Percentiles rank a stretch among this genome's conserved stretches.
These are phyloP conservation scores for Starmerella floricola DNA, from an alignment of 805 yeast species.

Conservation along the genomic window DNA sequence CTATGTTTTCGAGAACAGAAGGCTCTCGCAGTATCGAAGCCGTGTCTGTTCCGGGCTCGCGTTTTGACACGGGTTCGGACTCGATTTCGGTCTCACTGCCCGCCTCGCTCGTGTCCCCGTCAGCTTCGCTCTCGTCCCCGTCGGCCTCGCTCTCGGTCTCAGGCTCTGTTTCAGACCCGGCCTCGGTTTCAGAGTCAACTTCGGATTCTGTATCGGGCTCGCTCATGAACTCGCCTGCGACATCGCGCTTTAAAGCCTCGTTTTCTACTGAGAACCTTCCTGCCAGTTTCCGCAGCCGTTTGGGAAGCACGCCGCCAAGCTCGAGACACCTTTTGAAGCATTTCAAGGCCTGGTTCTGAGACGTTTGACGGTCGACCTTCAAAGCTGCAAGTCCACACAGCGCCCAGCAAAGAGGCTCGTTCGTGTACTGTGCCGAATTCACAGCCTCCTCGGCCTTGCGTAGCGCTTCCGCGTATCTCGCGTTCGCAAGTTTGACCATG, in stretches of 20 bases:
- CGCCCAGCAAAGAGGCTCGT: conserved; percentile 16
- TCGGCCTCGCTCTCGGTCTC: not conserved
- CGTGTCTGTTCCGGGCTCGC: no score
- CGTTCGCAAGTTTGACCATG: conserved; percentile 4
- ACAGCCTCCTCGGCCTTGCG: conserved; percentile 11
- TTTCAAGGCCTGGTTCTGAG: not conserved
- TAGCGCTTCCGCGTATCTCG: conserved; percentile 8
- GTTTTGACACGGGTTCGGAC: conserved; percentile 1
- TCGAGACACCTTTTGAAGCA: conserved; percentile 14
- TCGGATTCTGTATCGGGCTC: not conserved
- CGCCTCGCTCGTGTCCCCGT: not conserved
- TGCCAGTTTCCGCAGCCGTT: not conserved
- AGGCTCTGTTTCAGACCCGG: not conserved
- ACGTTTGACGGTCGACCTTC: not conserved
- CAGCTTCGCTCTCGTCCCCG: not conserved
- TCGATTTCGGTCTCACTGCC: not conserved
- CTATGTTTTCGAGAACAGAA: no score
- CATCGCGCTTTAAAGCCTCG: not conserved
- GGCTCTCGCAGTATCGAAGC: no score
- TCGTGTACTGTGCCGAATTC: conserved; percentile 2
- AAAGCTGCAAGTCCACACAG: conserved; percentile 12
- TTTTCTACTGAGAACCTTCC: not conserved
- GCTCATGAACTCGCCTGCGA: not conserved
- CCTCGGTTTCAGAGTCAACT: not conserved
- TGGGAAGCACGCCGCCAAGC: conserved; percentile 19